These are phyloP conservation scores for Pezicula radicicola DNA, from an alignment of 2,329 filamentous ascomycete genomes.

Conservation along the genomic window DNA sequence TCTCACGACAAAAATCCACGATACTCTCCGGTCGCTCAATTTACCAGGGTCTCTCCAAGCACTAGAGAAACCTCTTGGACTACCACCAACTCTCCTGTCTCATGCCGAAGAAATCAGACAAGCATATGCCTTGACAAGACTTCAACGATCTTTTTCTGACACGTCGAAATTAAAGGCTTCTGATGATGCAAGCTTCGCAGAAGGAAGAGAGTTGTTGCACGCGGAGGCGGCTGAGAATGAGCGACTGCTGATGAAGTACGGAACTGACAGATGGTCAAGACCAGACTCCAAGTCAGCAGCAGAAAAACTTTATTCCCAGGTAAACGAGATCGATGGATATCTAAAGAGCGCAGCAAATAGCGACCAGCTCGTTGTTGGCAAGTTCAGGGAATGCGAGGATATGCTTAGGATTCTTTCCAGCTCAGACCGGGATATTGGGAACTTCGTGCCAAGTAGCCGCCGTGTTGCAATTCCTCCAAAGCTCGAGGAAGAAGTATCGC, in stretches of 20 bases:
- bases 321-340: constrained; percentile 78
- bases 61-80: constrained; percentile 86
- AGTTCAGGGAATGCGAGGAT: constrained; percentile 72
- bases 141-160: constrained; percentile 80
- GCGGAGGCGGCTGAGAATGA: constrained; percentile 85
- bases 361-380: constrained; percentile 64
- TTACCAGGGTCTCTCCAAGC: constrained; percentile 92
- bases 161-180: constrained; percentile 85
- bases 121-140: constrained; percentile 75
- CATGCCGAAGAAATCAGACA: constrained; percentile 94
- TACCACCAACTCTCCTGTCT: constrained; percentile 80
- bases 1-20: constrained; percentile 76
- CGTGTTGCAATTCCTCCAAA: constrained; percentile 75
- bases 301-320: constrained; percentile 29
- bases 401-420: constrained; percentile 75
- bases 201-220: constrained; percentile 74
- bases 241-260: constrained; percentile 70
- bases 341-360: constrained; percentile 69
- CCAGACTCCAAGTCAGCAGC: constrained; percentile 67
- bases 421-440: constrained; percentile 76
- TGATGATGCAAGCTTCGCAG: constrained; percentile 75
- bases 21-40: constrained; percentile 76
- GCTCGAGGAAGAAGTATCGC: constrained; percentile 75
- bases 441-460: constrained; percentile 84
- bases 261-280: constrained; percentile 82